These are phyloP conservation scores for Carpinus viminea DNA, from an alignment of 306 rosid genomes.

Conservation along the genomic window DNA sequence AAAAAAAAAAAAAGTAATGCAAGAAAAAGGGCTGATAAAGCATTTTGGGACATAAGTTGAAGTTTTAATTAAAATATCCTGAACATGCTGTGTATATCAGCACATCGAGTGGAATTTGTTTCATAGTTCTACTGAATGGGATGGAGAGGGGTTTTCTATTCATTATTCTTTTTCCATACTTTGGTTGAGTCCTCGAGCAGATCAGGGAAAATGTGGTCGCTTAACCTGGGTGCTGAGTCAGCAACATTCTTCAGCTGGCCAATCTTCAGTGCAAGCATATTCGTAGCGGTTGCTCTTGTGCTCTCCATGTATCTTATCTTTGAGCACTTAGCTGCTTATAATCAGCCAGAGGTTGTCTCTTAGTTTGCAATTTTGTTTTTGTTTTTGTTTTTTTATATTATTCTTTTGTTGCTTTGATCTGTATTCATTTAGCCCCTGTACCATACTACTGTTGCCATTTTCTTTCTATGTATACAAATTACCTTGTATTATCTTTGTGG, in stretches of 20 bases:
- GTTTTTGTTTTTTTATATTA: neutral
- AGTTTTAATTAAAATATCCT: constrained; percentile 13
- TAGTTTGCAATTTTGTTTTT: constrained; percentile 11
- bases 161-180: constrained; percentile 47
- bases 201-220: constrained; percentile 58
- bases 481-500: constrained; percentile 18
- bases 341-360: constrained; percentile 87
- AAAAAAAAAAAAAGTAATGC: neutral
- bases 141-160: constrained; percentile 53
- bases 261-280: constrained; percentile 75
- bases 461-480: constrained; percentile 1
- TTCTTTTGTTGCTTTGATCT: constrained; percentile 15
- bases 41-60: constrained; percentile 20
- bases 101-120: constrained; percentile 14
- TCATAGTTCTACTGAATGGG: constrained; percentile 52
- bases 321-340: constrained; percentile 89
- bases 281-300: constrained; percentile 72
- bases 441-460: neutral
- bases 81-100: constrained; percentile 11
- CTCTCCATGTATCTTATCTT: constrained; percentile 88
- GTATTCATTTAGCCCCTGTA: neutral
- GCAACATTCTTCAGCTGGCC: constrained; percentile 71
- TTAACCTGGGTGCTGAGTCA: constrained; percentile 49
- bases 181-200: constrained; percentile 69
- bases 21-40: constrained; percentile 7